Percentiles rank a stretch among this genome's conserved stretches.
Evolutionary conservation across 805 yeast genomes (phyloP).

Genomic region (Spencermartinsiella europaea): DNA sequence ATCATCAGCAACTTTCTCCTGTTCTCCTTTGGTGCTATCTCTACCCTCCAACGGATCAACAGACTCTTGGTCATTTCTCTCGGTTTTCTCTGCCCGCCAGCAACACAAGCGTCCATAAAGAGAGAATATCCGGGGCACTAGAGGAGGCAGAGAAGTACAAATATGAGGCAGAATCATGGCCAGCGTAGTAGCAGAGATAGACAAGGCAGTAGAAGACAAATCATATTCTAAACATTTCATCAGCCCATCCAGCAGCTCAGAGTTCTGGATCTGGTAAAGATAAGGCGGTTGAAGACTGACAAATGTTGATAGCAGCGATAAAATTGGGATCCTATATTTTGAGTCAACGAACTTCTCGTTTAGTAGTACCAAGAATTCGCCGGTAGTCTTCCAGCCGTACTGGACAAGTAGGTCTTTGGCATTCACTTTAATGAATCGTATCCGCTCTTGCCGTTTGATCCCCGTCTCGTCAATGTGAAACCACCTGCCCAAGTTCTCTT

Average conservation of each 20-base stretch:
- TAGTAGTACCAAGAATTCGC: constrained; percentile 35
- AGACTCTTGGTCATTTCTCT: neutral
- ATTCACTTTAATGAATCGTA: constrained; percentile 44
- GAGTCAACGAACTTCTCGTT: constrained; percentile 35
- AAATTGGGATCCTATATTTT: constrained; percentile 34
- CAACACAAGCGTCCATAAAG: constrained; percentile 42
- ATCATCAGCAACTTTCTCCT: constrained; percentile 12
- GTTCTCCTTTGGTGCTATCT: constrained; percentile 7
- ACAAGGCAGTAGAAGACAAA: constrained; percentile 36
- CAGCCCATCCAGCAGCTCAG: constrained; percentile 36
- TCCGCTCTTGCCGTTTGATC: constrained; percentile 39
- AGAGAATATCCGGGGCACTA: constrained; percentile 40
- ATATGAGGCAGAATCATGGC: constrained; percentile 45
- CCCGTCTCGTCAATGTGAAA: constrained; percentile 26
- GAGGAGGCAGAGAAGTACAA: constrained; percentile 30
- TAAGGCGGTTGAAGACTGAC: constrained; percentile 31
- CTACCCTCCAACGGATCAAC: neutral
- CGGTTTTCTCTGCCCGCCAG: constrained; percentile 29
- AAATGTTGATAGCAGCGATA: constrained; percentile 38
- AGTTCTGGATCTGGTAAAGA: constrained; percentile 31
- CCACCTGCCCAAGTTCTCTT: constrained; percentile 7
- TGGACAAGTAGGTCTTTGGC: constrained; percentile 37
- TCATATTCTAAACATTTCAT: constrained; percentile 40
- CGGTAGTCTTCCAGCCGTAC: constrained; percentile 40
- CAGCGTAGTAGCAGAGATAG: constrained; percentile 34